phyloP scores from a whole-genome alignment of 176 grass and related monocot genomes.

The Miscanthus lutarioriparius region DNA sequence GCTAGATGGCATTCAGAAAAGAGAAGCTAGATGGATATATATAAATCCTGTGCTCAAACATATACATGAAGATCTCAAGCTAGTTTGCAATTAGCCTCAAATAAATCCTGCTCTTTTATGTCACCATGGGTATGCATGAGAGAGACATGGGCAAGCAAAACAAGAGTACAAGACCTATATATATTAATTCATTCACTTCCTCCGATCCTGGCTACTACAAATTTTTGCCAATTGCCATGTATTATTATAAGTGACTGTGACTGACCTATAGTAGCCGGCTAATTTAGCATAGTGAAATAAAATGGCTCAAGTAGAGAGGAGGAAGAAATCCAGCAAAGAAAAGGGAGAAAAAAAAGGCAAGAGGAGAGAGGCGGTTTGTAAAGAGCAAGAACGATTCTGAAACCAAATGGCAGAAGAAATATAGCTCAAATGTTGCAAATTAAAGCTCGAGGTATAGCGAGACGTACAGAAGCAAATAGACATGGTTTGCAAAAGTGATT shows the following conservation, averaged over 20 bases:
- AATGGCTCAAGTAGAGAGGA: background rate
- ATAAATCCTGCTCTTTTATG: conserved; percentile 16
- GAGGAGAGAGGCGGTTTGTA: background rate
- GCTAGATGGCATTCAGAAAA: background rate
- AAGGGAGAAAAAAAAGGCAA: background rate
- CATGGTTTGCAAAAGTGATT: conserved; percentile 26
- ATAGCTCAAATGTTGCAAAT: conserved; percentile 36
- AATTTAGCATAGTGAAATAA: conserved; percentile 12
- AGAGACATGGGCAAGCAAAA: conserved; percentile 1
- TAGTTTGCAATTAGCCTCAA: conserved; percentile 5
- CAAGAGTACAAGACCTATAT: background rate
- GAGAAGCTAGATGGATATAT: background rate
- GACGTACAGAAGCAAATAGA: conserved; percentile 49
- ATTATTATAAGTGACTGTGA: conserved; percentile 22
- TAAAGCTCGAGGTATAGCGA: conserved; percentile 46
- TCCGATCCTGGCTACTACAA: background rate
- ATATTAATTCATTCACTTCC: background rate
- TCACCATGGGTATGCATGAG: conserved; percentile 14
- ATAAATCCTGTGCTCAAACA: background rate
- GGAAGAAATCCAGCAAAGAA: conserved; percentile 19
- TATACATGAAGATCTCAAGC: conserved; percentile 10
- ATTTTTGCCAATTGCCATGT: conserved; percentile 3
- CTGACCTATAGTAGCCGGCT: conserved; percentile 34
- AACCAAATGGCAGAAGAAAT: conserved; percentile 43
- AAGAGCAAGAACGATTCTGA: conserved; percentile 13